These are phyloP conservation scores for Kalmusia sp. DNA, from an alignment of 2,329 filamentous ascomycete species.

Conservation along the genomic window DNA sequence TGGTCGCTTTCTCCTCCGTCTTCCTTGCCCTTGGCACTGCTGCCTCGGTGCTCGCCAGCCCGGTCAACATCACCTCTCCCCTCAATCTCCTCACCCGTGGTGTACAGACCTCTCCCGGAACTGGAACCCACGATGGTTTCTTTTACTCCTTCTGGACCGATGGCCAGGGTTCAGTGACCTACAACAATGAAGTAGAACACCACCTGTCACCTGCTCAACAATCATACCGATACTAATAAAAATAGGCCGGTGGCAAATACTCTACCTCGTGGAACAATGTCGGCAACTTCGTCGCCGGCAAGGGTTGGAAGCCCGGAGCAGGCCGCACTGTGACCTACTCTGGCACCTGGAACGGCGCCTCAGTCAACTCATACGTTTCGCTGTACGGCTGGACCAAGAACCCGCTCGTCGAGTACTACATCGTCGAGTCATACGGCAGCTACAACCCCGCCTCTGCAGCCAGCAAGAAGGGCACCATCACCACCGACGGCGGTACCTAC, in stretches of 20 bases:
- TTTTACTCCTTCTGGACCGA: slow-evolving; percentile 65
- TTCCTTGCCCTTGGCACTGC: slow-evolving; percentile 35
- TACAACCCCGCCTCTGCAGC: slow-evolving; percentile 58
- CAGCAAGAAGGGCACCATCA: slow-evolving; percentile 59
- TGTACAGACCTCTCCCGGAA: slow-evolving; percentile 27
- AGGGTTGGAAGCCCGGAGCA: slow-evolving; percentile 64
- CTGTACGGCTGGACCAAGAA: slow-evolving; percentile 65
- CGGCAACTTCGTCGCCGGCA: slow-evolving; percentile 64
- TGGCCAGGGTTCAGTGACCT: slow-evolving; percentile 56
- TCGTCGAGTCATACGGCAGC: slow-evolving; percentile 61
- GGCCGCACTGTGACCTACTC: slow-evolving; percentile 59
- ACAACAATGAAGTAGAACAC: slow-evolving; percentile 57
- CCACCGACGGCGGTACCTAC: slow-evolving; percentile 60
- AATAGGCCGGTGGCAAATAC: slow-evolving; percentile 54
- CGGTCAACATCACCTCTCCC: slow-evolving; percentile 29
- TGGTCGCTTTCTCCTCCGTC: slow-evolving; percentile 40
- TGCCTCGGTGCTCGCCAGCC: slow-evolving; percentile 34
- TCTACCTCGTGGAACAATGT: slow-evolving; percentile 57
- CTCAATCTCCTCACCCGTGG: slow-evolving; percentile 22
- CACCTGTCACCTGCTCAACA: not conserved
- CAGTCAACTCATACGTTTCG: slow-evolving; percentile 61
- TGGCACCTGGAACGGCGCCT: slow-evolving; percentile 53
- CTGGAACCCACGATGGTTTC: slow-evolving; percentile 38
- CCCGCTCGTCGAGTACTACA: slow-evolving; percentile 66
- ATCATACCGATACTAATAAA: slow-evolving; percentile 4